Evolutionary conservation across 2,329 filamentous ascomycete genomes (phyloP).

Genomic region (Fusarium sp.): DNA sequence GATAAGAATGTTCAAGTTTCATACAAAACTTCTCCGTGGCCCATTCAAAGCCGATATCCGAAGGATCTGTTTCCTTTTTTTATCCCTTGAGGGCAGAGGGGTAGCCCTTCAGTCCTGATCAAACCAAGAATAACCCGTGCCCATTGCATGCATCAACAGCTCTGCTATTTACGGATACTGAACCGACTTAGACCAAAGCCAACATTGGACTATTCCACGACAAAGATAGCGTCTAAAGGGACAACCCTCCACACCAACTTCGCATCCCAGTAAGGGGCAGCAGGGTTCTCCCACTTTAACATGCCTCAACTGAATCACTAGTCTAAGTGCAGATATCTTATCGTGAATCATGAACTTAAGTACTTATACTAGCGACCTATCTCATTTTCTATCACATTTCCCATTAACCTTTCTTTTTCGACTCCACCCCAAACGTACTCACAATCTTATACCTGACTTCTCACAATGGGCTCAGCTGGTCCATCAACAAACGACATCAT

Average conservation of each 20-base stretch:
- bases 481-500: conserved; percentile 1
- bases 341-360: rapidly evolving
- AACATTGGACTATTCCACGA: neutral
- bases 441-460: neutral
- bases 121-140: neutral
- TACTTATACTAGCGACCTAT: neutral
- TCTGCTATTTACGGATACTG: neutral
- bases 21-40: neutral
- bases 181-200: neutral
- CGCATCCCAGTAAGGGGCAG: neutral
- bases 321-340: rapidly evolving
- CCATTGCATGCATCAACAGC: rapidly evolving
- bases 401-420: neutral
- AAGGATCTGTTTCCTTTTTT: too few relatives aligned
- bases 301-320: neutral
- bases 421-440: neutral
- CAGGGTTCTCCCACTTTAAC: neutral
- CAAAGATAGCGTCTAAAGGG: neutral
- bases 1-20: too few relatives aligned
- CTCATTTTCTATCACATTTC: neutral
- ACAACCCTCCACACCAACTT: neutral
- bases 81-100: neutral
- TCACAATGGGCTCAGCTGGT: neutral
- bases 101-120: rapidly evolving
- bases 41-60: rapidly evolving